Base-by-base conservation (phyloP, 1,284 basidiomycete genomes). In the Ustanciosporium gigantosporum region DNA sequence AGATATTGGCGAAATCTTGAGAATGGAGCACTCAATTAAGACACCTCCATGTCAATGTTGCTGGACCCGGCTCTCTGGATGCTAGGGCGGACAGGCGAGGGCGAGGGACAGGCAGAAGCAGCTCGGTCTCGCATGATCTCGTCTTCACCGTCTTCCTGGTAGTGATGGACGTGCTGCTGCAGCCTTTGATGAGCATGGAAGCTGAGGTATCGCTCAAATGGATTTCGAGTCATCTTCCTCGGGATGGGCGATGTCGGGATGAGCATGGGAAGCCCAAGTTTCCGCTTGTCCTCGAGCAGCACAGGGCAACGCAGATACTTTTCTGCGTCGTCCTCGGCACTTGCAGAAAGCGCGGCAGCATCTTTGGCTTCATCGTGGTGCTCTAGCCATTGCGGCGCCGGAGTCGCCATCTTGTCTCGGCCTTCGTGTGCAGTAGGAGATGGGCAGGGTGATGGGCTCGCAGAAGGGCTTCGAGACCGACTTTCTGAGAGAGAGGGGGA, bases 221-320 rank as follows among this genome's bases (percentile, higher is more conserved):
- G 61, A 21, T 65, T 65, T 9, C 61, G 36, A 15, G 61, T 65
- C 61, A 65, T 53, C 35, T 46, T 65, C 17, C 61, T 35, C 31
- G 61, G 61, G 19, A 65, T 65, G 4, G 61, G 61, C 11, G 61
- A 65, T 1, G 46, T 36, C 9, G 61, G 61, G n/a, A 65, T 20
- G 1, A 47, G 47, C 9, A 61, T 40, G 3, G 48, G 48, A 0
- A 52, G 38, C 7, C 24, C 38, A n/a, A 42, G 25, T 16, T 47
- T 55, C 25, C 50, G 53, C 13, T 31, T 25, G 16, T 38, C 21
- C 7, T 9, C 9, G 11, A 38, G 22, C 20, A 38, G 36, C 9
- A 35, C 5, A 22, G 25, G 8, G 22, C 7, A 4, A 7, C 36
- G n/a, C n/a, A n/a, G n/a, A n/a, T n/a, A n/a, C 5, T 36, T 15